Percentiles rank a stretch among this genome's conserved stretches.
These are phyloP conservation scores for Ammopiptanthus mongolicus DNA, from an alignment of 306 rosid species.

Conservation along the genomic window DNA sequence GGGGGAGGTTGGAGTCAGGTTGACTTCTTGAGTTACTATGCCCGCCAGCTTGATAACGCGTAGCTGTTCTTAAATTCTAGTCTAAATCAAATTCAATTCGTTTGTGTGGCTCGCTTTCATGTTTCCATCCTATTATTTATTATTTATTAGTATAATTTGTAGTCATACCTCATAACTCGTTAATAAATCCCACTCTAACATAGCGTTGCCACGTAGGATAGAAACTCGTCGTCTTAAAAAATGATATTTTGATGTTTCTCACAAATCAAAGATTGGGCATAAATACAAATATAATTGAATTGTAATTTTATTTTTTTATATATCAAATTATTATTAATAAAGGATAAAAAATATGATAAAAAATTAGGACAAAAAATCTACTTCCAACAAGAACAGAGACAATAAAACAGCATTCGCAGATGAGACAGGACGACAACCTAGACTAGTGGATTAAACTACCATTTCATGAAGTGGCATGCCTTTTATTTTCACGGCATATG, in stretches of 20 bases:
- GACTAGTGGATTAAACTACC: no score
- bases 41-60: conserved; percentile 55
- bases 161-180: background rate
- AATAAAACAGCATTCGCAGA: background rate
- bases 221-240: no score
- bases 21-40: background rate
- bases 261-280: no score
- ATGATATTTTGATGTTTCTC: no score
- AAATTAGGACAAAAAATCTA: no score
- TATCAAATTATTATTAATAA: no score
- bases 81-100: background rate
- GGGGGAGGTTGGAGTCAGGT: background rate
- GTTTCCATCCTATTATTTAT: background rate
- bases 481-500: background rate
- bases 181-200: background rate
- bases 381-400: background rate
- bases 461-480: background rate
- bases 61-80: background rate
- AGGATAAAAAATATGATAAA: no score
- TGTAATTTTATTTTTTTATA: no score
- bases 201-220: no score
- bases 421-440: background rate
- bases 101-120: background rate
- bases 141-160: background rate
- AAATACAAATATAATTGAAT: no score